Percentiles rank a stretch among this genome's conserved stretches.
phyloP scores from a whole-genome alignment of 2,329 filamentous ascomycete species.

The Hymenoscyphus linearis region DNA sequence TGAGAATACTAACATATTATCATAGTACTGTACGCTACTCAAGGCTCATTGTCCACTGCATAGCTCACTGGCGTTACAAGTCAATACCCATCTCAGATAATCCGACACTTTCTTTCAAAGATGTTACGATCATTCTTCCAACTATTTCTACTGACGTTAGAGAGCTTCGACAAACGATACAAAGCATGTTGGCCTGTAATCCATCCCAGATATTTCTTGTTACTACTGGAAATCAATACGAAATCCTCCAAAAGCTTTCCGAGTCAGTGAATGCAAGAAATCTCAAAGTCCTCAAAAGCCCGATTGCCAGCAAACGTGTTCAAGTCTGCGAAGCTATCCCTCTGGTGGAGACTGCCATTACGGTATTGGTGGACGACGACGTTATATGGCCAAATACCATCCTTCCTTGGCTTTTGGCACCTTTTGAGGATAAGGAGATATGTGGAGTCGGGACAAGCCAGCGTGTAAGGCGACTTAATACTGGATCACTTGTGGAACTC shows the following conservation, averaged over 20 bases:
- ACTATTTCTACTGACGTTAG: constrained; percentile 85
- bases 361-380: constrained; percentile 91
- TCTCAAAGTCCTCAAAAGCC: constrained; percentile 69
- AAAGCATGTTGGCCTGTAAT: constrained; percentile 66
- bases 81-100: constrained; percentile 77
- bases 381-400: constrained; percentile 86
- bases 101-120: constrained; percentile 60
- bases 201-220: constrained; percentile 75
- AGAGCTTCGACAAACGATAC: constrained; percentile 74
- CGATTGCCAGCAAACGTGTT: constrained; percentile 89
- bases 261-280: constrained; percentile 53
- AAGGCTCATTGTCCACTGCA: constrained; percentile 79
- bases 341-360: constrained; percentile 75
- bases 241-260: constrained; percentile 60
- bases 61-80: constrained; percentile 82
- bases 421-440: constrained; percentile 77
- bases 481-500: constrained; percentile 63
- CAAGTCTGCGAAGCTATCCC: constrained; percentile 91
- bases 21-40: too few relatives aligned
- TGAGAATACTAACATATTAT: too few relatives aligned
- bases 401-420: constrained; percentile 86
- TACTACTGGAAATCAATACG: constrained; percentile 75
- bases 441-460: constrained; percentile 93
- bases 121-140: constrained; percentile 92
- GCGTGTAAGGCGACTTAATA: constrained; percentile 63